A percentile compares a stretch with the other conserved stretches of the same genome.
Evolutionary conservation across 2,329 filamentous ascomycete species (phyloP).

Genomic region (Nemania sp.): DNA sequence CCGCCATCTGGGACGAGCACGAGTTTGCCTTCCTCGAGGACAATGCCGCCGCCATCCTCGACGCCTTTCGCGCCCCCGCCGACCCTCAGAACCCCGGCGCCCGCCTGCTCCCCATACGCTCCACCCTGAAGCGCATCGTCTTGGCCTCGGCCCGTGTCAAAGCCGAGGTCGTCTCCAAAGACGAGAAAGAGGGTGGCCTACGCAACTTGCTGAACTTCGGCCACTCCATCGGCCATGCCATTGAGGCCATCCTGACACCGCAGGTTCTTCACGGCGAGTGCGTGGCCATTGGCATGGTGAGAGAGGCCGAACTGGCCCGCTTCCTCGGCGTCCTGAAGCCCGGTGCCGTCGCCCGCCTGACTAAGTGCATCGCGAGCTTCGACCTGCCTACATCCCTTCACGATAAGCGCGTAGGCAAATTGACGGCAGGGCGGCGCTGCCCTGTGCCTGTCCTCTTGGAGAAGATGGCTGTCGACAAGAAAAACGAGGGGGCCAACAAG

Average conservation of each 20-base stretch:
- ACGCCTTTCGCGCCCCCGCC: conserved; percentile 61
- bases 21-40: conserved; percentile 86
- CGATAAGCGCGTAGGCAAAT: conserved; percentile 78
- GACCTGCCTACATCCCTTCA: conserved; percentile 82
- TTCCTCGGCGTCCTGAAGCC: conserved; percentile 84
- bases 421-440: conserved; percentile 86
- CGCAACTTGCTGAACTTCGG: conserved; percentile 97
- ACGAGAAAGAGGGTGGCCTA: conserved; percentile 91
- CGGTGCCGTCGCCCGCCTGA: conserved; percentile 83
- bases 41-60: conserved; percentile 76
- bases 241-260: conserved; percentile 92
- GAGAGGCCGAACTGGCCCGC: conserved; percentile 90
- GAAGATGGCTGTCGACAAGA: conserved; percentile 99
- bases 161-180: conserved; percentile 88
- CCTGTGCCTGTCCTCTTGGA: conserved; percentile 81
- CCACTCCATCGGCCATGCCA: conserved; percentile 95
- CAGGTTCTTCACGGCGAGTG: conserved; percentile 95
- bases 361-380: conserved; percentile 94
- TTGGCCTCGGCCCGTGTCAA: conserved; percentile 91
- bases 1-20: conserved; percentile 88
- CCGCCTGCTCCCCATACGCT: conserved; percentile 71
- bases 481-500: conserved; percentile 94
- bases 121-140: conserved; percentile 76
- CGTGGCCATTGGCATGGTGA: conserved; percentile 97
- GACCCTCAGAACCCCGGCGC: conserved; percentile 54